Conservation (phyloP, 2,329 filamentous ascomycete genomes). For the Emergomyces pasteurianus region DNA sequence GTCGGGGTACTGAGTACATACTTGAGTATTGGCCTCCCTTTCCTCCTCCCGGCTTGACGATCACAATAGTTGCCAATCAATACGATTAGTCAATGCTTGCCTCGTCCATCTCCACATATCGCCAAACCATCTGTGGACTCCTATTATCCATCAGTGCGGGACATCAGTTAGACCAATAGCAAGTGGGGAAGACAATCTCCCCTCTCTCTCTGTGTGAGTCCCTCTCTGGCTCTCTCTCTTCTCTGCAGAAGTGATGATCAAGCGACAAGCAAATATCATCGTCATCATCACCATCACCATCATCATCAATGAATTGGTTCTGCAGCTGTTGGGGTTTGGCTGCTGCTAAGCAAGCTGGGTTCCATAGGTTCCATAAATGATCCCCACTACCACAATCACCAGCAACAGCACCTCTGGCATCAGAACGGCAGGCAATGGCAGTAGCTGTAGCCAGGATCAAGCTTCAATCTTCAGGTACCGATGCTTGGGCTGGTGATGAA, state of each 20-base stretch:
- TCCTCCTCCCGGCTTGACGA: background rate
- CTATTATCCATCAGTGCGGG: background rate
- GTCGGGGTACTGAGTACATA: too few species aligned
- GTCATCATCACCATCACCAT: background rate
- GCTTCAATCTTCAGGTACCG: too few species aligned
- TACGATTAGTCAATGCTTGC: background rate
- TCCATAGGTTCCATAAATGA: background rate
- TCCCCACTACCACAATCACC: background rate
- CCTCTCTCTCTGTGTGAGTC: too few species aligned
- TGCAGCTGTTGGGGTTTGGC: background rate
- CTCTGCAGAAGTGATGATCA: background rate
- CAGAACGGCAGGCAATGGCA: background rate
- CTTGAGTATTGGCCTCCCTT: too few species aligned
- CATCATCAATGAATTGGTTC: background rate
- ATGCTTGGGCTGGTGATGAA: too few species aligned
- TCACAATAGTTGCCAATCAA: background rate
- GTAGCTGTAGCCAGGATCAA: background rate
- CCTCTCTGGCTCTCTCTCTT: background rate
- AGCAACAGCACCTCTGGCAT: too few species aligned
- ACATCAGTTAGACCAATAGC: background rate
- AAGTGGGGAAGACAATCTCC: too few species aligned
- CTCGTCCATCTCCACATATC: background rate
- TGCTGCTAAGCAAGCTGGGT: background rate
- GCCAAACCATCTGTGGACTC: too few species aligned
- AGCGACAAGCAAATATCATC: background rate